A percentile compares a stretch with the other conserved stretches of the same genome.
phyloP scores from a whole-genome alignment of 208 protist species.

The Trypanosoma brucei region DNA sequence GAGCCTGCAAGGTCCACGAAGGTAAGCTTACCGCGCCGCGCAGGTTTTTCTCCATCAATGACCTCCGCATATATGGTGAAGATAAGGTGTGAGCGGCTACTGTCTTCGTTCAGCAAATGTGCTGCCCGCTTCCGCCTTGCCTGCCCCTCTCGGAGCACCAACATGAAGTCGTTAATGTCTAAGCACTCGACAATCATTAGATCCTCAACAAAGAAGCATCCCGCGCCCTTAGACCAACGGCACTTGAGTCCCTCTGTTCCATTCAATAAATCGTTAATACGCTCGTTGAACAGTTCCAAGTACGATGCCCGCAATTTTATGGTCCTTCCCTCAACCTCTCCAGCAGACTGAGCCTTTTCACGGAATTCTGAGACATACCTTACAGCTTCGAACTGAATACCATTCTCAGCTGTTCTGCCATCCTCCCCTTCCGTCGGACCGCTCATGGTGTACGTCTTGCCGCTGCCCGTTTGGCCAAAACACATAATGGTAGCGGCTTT shows the following conservation, averaged over 20 bases:
- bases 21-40: conserved; percentile 70
- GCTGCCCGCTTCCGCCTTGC: conserved; percentile 60
- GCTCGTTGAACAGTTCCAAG: conserved; percentile 87
- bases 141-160: conserved; percentile 82
- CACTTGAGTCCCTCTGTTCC: conserved; percentile 47
- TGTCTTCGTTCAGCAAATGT: conserved; percentile 85
- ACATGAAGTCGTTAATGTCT: conserved; percentile 59
- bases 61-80: conserved; percentile 82
- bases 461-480: conserved; percentile 88
- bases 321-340: conserved; percentile 1
- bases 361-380: conserved; percentile 41
- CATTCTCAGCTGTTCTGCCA: conserved; percentile 44
- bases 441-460: conserved; percentile 88
- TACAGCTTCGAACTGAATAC: conserved; percentile 65
- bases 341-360: conserved; percentile 18
- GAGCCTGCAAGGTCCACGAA: conserved; percentile 93
- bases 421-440: conserved; percentile 32
- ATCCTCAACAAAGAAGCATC: conserved; percentile 84
- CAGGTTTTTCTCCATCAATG: conserved; percentile 13
- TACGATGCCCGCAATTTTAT: conserved; percentile 55
- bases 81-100: conserved; percentile 87
- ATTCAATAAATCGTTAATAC: conserved; percentile 79
- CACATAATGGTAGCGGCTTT: conserved; percentile 79
- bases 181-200: conserved; percentile 79
- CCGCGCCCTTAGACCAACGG: conserved; percentile 62